A percentile compares a stretch with the other conserved stretches of the same genome.
phyloP scores from a whole-genome alignment of 176 grass and related monocot genomes.

The Melocanna baccifera region DNA sequence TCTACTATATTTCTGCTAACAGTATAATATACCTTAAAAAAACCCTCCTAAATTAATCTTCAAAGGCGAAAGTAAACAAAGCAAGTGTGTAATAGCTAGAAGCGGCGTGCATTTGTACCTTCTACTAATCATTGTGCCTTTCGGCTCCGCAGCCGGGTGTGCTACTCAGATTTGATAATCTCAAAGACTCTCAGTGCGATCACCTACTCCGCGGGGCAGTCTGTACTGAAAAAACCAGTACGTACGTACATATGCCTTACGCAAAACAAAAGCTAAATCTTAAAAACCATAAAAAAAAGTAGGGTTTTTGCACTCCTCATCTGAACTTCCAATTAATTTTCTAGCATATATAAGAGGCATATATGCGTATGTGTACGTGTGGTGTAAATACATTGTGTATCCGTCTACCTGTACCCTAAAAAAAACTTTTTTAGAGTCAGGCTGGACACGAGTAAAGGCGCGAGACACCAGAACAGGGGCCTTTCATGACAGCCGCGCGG shows the following conservation, averaged over 20 bases:
- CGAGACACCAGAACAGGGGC: not conserved
- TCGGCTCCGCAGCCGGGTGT: conserved; percentile 20
- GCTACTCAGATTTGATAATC: not conserved
- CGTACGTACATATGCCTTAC: too few species aligned
- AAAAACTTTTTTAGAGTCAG: not conserved
- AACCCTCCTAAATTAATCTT: not conserved
- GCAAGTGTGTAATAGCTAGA: not conserved
- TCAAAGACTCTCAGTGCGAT: not conserved
- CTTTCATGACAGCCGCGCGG: too few species aligned
- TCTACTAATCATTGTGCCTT: conserved; percentile 35
- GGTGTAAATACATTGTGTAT: too few species aligned
- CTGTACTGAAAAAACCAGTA: too few species aligned
- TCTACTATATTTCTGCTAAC: too few species aligned
- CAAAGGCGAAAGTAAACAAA: not conserved
- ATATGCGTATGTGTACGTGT: too few species aligned
- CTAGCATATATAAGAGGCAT: too few species aligned
- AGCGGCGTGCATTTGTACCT: not conserved
- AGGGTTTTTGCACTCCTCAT: too few species aligned
- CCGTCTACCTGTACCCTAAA: not conserved
- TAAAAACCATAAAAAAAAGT: too few species aligned
- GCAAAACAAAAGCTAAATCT: too few species aligned
- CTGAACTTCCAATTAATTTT: too few species aligned
- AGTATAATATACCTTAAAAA: too few species aligned
- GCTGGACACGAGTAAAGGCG: not conserved
- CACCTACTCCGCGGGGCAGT: not conserved